These are phyloP conservation scores for Mycena capillaripes DNA, from an alignment of 768 basidiomycete genomes.

Conservation along the genomic window DNA sequence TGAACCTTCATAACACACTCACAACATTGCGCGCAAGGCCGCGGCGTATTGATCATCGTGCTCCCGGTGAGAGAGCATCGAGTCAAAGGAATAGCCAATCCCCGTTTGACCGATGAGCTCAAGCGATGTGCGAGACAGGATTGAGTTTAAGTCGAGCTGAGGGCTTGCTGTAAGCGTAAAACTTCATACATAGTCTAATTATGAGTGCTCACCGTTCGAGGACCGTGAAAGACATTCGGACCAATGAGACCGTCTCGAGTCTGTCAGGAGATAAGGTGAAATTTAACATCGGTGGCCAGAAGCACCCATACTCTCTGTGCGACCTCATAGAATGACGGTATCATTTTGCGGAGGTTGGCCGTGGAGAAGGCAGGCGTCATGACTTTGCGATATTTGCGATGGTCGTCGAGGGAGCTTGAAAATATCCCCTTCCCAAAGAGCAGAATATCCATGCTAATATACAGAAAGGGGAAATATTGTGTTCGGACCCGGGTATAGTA, in stretches of 20 bases:
- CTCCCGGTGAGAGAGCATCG: background rate
- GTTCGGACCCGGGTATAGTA: too few species aligned
- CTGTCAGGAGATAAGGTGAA: background rate
- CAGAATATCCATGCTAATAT: background rate
- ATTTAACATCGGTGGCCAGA: too few species aligned
- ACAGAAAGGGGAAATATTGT: too few species aligned
- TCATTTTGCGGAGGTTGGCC: background rate
- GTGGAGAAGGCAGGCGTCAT: slow-evolving; percentile 8
- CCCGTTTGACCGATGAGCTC: slow-evolving; percentile 4
- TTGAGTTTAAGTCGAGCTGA: slow-evolving; percentile 2
- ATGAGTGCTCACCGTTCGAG: background rate
- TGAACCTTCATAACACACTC: background rate
- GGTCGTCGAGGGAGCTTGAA: background rate
- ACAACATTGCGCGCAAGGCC: background rate
- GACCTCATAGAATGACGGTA: background rate
- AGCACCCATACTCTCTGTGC: background rate
- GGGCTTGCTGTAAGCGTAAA: too few species aligned
- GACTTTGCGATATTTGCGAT: slow-evolving; percentile 12
- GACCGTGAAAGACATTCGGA: background rate
- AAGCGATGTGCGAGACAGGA: background rate
- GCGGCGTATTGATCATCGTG: background rate
- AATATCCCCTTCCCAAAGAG: background rate
- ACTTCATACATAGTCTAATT: too few species aligned
- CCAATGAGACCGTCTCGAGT: background rate
- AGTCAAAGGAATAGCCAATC: slow-evolving; percentile 6